Percentiles rank a stretch among this genome's conserved stretches.
These are phyloP conservation scores for Saccharomyces hybrid DNA, from an alignment of 1,139 yeast genomes.

Conservation along the genomic window DNA sequence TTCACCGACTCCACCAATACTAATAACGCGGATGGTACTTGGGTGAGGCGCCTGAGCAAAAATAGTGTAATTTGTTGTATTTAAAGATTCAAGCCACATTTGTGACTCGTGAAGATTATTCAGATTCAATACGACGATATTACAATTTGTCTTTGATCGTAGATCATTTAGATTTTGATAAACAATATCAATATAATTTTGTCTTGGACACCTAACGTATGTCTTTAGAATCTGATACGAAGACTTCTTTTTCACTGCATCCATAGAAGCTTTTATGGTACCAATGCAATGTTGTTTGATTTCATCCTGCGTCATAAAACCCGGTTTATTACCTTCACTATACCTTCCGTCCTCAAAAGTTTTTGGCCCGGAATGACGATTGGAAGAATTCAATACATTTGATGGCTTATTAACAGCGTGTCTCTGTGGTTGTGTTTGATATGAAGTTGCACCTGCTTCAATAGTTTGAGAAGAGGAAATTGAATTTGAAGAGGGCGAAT, in stretches of 20 bases:
- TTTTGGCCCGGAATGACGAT: not conserved
- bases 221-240: constrained; percentile 30
- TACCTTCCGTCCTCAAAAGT: not conserved
- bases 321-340: constrained; percentile 6
- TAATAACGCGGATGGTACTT: constrained; percentile 28
- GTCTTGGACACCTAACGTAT: constrained; percentile 30
- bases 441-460: not conserved
- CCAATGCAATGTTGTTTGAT: constrained; percentile 27
- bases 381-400: not conserved
- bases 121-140: constrained; percentile 29
- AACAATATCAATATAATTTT: constrained; percentile 22
- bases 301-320: constrained; percentile 25
- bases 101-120: constrained; percentile 30
- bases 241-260: constrained; percentile 22
- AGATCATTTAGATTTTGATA: constrained; percentile 26
- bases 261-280: constrained; percentile 25
- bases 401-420: not conserved
- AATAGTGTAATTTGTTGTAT: constrained; percentile 15
- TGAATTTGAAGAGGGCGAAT: not conserved
- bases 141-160: constrained; percentile 28
- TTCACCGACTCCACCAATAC: constrained; percentile 33
- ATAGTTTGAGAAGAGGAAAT: not conserved
- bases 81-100: constrained; percentile 25
- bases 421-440: not conserved
- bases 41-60: constrained; percentile 25